Evolutionary conservation across 2,329 filamentous ascomycete genomes (phyloP), one percentile per base, ranked within the genome.

Genomic region (Stagonosporopsis cucurbitacearum): DNA sequence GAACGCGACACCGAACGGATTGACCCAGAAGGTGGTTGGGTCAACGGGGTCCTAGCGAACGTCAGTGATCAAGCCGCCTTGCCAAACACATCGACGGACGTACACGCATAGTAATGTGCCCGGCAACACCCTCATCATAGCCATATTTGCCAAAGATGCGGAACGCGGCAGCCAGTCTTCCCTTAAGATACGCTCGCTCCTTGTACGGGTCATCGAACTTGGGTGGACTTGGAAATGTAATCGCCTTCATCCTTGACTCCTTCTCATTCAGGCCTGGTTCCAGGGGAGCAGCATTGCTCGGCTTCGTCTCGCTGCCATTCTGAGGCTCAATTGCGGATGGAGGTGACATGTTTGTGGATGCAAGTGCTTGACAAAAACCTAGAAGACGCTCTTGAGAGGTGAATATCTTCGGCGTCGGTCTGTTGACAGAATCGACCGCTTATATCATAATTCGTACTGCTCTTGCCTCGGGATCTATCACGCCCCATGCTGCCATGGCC

Each of bases 1-100:
- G 74, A 88, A 89, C 2, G 84, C 80, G 1, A 85, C 80, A 11
- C 86, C 86, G 52, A 88, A 86, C 0, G 86, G 87, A 62, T 89
- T 89, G 4, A 89, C 84, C 86, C 86, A 88, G 75, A 88, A 88
- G 0, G 80, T 84, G 5, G 77, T 72, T 0, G 83, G 82, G 35
- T 86, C 81, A 6, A 88, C 80, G 0, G 86, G 86, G 58, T 88
- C 74, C 72, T 74, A 39, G 12, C 13, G 35, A 23, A 26, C 15
- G 25, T 67, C 26, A 63, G 55, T 25, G 26, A 22, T 6, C 7
- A 22, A 6, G 25, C 25, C 28, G 4, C 2, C 15, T 33, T 26
- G 28, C 11, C 12, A 15, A 23, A 17, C 15, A 19, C 0, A 39
- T 20, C 17, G 13, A 12, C 19, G 23, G 20, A 63, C 67, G 15